Conservation (phyloP, 2,329 filamentous ascomycete species). For the Alternaria novae-zelandiae region DNA sequence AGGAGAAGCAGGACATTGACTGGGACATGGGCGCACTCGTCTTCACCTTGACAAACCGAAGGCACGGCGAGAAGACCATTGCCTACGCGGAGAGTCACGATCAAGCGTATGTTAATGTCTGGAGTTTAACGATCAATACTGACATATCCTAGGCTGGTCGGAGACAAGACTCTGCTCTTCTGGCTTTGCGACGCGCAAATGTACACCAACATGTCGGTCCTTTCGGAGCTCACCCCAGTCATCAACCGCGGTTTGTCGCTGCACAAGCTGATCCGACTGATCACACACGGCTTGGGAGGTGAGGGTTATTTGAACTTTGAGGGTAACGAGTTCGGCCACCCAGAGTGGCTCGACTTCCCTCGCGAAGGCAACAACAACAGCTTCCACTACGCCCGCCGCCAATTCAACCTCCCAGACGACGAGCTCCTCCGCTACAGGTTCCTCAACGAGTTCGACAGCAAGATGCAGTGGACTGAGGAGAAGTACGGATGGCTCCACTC, state of each 20-base stretch:
- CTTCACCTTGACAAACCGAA: slow-evolving; percentile 88
- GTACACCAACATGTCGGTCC: slow-evolving; percentile 94
- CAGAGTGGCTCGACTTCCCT: slow-evolving; percentile 98
- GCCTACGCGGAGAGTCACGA: slow-evolving; percentile 98
- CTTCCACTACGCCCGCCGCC: slow-evolving; percentile 91
- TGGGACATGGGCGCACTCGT: slow-evolving; percentile 90
- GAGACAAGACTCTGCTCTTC: slow-evolving; percentile 97
- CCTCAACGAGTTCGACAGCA: slow-evolving; percentile 90
- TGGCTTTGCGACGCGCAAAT: slow-evolving; percentile 96
- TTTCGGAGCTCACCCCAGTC: slow-evolving; percentile 82
- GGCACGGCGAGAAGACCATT: slow-evolving; percentile 97
- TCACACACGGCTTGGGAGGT: slow-evolving; percentile 89
- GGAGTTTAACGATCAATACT: slow-evolving; percentile 1
- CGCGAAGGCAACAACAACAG: slow-evolving; percentile 91
- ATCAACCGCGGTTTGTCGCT: slow-evolving; percentile 91
- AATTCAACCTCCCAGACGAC: slow-evolving; percentile 92
- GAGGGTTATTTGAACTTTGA: slow-evolving; percentile 99
- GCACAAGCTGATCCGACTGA: slow-evolving; percentile 96
- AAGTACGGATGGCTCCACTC: slow-evolving; percentile 91
- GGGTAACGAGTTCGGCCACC: slow-evolving; percentile 98
- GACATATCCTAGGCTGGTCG: slow-evolving; percentile 73
- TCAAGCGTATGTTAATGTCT: slow-evolving; percentile 76
- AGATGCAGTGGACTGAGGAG: slow-evolving; percentile 86
- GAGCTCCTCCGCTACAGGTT: slow-evolving; percentile 83
- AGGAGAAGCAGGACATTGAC: slow-evolving; percentile 86